Base-by-base conservation (phyloP, 805 yeast genomes). In the Candida alai region DNA sequence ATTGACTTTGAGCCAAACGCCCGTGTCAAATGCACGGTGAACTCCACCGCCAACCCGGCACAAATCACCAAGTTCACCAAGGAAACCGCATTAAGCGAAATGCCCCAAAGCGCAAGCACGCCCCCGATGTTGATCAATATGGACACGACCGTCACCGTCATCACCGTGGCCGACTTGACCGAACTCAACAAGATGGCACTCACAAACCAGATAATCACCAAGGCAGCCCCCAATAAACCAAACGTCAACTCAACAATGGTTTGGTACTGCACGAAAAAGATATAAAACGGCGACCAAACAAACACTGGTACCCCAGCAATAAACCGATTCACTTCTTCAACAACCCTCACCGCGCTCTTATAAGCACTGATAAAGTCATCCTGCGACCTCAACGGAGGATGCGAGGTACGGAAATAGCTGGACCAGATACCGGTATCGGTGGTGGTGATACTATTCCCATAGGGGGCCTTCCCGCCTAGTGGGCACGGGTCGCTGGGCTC, bases 381-480 rank as follows among this genome's bases (percentile, higher is more conserved):
- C 47, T 90, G 97, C 0, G 96, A 83, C 40, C 84, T 68, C 41
- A 90, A 65, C 2, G 96, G 90, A 1, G 52, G 54, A 54, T 93
- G 97, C 5, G 84, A 72, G 2, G 90, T 76, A 45, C 97, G 66
- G 62, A 90, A 87, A n/a, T 72, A 69, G 1, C 87, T 76, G 2
- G 90, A 65, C 7, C 51, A 43, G 4, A 87, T 69, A 2, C 55
- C 56, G 1, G 56, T 45, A 1, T 62, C 59, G 19, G 60, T 59
- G 37, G 68, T 66, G 2, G 70, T 60, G 8, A 86, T 62, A 1
- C 88, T 67, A 4, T 67, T 58, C 1, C 84, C 70, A 52, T 90
- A 90, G 0, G 97, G 95, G 0, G 97, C 97, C 50, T 84, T 84
- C 2, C 98, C 98, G 3, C 96, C 97, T 18, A 90, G 62, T 1